Evolutionary conservation across 1,284 basidiomycete genomes (phyloP).

Genomic region (Bjerkandera adusta): DNA sequence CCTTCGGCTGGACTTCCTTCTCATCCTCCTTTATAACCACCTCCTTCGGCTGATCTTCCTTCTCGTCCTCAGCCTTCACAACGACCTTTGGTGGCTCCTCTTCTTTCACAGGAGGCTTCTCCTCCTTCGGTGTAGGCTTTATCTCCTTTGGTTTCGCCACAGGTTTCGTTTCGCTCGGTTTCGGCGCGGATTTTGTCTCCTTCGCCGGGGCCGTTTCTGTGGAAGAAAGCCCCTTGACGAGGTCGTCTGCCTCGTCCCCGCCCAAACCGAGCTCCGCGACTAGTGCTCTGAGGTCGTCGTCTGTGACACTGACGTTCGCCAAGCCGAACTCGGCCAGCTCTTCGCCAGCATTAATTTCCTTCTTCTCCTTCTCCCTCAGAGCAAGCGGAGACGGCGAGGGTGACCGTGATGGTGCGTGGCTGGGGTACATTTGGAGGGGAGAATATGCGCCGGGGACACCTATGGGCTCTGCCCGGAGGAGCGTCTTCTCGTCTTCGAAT

Average conservation of each 20-base stretch:
- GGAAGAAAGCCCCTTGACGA: slow-evolving; percentile 65
- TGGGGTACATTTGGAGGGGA: slow-evolving; percentile 75
- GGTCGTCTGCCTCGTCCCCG: slow-evolving; percentile 67
- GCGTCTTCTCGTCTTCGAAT: slow-evolving; percentile 49
- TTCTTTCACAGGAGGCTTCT: background rate
- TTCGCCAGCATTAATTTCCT: slow-evolving; percentile 61
- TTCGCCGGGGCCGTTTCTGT: background rate
- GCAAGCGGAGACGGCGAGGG: slow-evolving; percentile 39
- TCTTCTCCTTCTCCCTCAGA: slow-evolving; percentile 25
- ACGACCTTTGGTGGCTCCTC: slow-evolving; percentile 1
- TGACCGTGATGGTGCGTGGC: slow-evolving; percentile 55
- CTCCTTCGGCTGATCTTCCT: background rate
- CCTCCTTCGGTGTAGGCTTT: background rate
- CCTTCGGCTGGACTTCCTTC: slow-evolving; percentile 11
- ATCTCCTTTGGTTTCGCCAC: slow-evolving; percentile 1
- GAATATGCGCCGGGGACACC: slow-evolving; percentile 76
- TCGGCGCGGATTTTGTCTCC: slow-evolving; percentile 2
- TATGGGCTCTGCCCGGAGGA: slow-evolving; percentile 55
- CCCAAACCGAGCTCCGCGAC: slow-evolving; percentile 72
- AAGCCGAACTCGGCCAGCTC: slow-evolving; percentile 69
- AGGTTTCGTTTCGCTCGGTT: too few species aligned
- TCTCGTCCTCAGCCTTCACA: slow-evolving; percentile 3
- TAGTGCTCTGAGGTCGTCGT: slow-evolving; percentile 66
- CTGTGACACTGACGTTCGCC: slow-evolving; percentile 72
- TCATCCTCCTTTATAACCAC: background rate